Base-by-base conservation (phyloP, 345 rosid species). In the Ceriops tagal region DNA sequence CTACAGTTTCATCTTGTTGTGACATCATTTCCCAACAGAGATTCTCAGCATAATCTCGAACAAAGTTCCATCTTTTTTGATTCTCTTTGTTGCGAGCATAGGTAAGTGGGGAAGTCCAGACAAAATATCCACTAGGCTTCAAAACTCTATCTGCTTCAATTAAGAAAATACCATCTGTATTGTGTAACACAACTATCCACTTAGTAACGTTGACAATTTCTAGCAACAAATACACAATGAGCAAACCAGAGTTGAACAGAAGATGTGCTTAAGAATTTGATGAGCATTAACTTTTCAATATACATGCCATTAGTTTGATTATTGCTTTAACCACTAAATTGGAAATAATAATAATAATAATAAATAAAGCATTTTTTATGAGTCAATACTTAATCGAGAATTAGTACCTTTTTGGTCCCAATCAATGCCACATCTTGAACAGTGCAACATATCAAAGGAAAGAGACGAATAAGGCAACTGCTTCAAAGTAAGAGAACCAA, bases 391-490 rank as follows among this genome's bases (percentile, higher is more conserved):
- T 9, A 47, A 53, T 26, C 5, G 26, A 21, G 60, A 71, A 58
- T 61, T 31, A 32, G 59, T 91, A 96, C 99, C 99, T 85, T 92
- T 92, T 74, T 77, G 81, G 85, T 96, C 98, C 99, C 98, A 96
- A 68, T 92, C 97, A 78, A 96, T 69, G 60, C 96, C 92, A 39
- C 99, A 96, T 55, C 92, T 73, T 69, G 85, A 88, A 83, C 99
- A 96, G 79, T 96, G 99, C 87, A 96, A 70, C 99, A 96, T 90
- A 74, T 96, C 99, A 76, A 90, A 96, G 66, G 98, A 90, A 77
- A 96, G 98, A 76, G 98, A 92, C 67, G 99, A 97, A 82, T 79
- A 92, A 3, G 99, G 96, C 83, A 96, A 80, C 77, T 96, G 97
- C 55, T 83, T 85, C 20, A 95, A 88, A 37, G 72, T 77, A 67